Evolutionary conservation across 768 basidiomycete genomes (phyloP).

Genomic region (Mycena albidolilacea): DNA sequence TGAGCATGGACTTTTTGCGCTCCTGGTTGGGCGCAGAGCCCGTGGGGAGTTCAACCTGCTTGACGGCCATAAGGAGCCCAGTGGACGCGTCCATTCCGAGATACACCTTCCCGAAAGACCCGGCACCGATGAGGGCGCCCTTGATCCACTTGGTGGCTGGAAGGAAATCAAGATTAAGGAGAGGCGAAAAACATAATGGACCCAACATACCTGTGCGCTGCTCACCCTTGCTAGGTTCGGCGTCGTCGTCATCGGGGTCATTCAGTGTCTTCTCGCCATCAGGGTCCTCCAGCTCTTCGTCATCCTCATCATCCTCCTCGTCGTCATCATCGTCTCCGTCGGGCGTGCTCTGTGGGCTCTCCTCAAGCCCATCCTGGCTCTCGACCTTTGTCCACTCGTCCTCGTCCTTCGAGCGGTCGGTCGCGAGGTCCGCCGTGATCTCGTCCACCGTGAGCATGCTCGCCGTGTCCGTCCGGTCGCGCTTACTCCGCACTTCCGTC

Average conservation of each 20-base stretch:
- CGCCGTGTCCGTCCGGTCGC: conserved; percentile 90
- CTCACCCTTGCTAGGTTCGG: conserved; percentile 60
- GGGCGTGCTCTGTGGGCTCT: conserved; percentile 51
- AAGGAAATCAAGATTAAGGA: conserved; percentile 31
- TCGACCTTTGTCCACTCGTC: conserved; percentile 87
- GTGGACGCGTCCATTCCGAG: conserved; percentile 94
- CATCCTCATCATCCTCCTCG: conserved; percentile 59
- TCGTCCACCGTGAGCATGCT: conserved; percentile 97
- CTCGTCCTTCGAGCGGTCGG: conserved; percentile 54
- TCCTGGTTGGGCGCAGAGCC: conserved; percentile 90
- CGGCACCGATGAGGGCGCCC: conserved; percentile 94
- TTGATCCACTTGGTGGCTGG: conserved; percentile 96
- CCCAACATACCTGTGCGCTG: conserved; percentile 56
- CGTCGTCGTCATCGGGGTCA: conserved; percentile 58
- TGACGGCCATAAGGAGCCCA: conserved; percentile 96
- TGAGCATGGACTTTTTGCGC: conserved; percentile 94
- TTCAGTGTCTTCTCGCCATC: conserved; percentile 57
- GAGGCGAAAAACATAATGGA: conserved; percentile 7
- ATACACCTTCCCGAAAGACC: conserved; percentile 96
- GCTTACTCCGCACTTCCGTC: conserved; percentile 85
- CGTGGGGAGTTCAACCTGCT: conserved; percentile 94
- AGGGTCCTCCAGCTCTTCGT: conserved; percentile 63
- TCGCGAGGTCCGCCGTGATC: conserved; percentile 96
- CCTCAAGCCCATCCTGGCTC: conserved; percentile 59
- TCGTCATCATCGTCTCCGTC: conserved; percentile 51